Evolutionary conservation across 2,329 filamentous ascomycete genomes (phyloP).

Genomic region (Parasarocladium wereldwijsianum): DNA sequence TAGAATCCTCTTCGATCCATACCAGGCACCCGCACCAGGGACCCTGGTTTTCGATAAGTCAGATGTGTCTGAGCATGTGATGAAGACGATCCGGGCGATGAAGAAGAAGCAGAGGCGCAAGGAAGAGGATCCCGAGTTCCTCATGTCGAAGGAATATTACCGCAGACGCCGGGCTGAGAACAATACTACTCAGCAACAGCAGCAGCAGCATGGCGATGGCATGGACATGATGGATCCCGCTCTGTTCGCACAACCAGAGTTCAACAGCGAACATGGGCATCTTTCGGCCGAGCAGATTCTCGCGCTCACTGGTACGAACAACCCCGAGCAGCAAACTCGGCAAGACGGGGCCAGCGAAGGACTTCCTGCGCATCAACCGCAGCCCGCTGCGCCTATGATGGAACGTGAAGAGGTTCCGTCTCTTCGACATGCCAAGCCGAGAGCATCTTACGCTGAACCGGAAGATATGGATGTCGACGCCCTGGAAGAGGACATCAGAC

Average conservation of each 20-base stretch:
- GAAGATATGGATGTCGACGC: constrained; percentile 25
- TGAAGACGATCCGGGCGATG: constrained; percentile 36
- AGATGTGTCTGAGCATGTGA: constrained; percentile 37
- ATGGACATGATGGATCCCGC: constrained; percentile 36
- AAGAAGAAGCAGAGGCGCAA: constrained; percentile 38
- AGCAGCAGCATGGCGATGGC: constrained; percentile 16
- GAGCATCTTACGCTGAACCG: constrained; percentile 32
- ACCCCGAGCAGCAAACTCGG: too few relatives aligned
- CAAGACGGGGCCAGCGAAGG: too few relatives aligned
- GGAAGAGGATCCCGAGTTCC: constrained; percentile 40
- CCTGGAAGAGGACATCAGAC: constrained; percentile 28
- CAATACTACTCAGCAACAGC: not conserved
- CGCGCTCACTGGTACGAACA: too few relatives aligned
- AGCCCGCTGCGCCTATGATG: constrained; percentile 10
- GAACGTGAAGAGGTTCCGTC: constrained; percentile 16
- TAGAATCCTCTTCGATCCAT: constrained; percentile 44
- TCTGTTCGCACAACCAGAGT: constrained; percentile 20
- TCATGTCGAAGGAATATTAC: constrained; percentile 24
- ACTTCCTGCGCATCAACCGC: not conserved
- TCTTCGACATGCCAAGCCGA: constrained; percentile 37
- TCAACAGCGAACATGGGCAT: constrained; percentile 6
- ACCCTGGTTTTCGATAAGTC: constrained; percentile 26
- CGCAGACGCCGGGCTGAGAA: constrained; percentile 22
- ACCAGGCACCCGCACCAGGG: constrained; percentile 35
- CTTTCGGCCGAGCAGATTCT: constrained; percentile 7